Base-by-base conservation (phyloP, 1,284 basidiomycete genomes). In the Ceratobasidium sp. region DNA sequence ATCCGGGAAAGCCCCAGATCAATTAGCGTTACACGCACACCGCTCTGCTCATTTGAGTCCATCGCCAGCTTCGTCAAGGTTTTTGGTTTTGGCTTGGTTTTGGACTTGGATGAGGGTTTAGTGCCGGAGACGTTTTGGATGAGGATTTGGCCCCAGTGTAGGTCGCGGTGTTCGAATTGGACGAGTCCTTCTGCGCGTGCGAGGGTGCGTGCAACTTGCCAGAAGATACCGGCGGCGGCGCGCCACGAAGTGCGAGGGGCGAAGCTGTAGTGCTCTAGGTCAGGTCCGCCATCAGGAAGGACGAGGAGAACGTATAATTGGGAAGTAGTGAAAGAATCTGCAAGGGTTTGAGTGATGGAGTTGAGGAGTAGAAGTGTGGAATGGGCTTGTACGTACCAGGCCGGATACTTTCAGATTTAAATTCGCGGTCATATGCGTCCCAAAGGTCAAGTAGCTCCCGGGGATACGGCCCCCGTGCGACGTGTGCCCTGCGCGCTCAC, bases 111-210 rank as follows among this genome's bases (percentile, higher is more conserved):
- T 24, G 41, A 71, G 24, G 41, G 57, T 65, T 33, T 45, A 17
- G 50, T 4, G 19, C 4, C 69, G 22, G 85, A 80, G 19, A 86
- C 56, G 73, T 87, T 86, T 78, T 89, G 90, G 59, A 99, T 89
- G 11, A 99, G 88, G 63, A 99, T 93, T 82, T 99, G 98, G 24
- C 97, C 97, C 90, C 95, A 96, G 80, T 99, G 97, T 47, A 99
- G 87, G 82, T 99, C 97, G 24, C 98, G 95, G 83, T 99, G 98
- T 95, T 99, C 97, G 78, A 99, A 99, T 22, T 88, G 86, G 15
- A 91, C 89, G 71, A 90, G 84, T 29, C 88, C 84, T 81, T 99
- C 97, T 0, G 95, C 97, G 48, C 88, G 85, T 0, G 90, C 90
- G 0, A 99, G 85, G 0, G 93, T 86, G 63, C 89, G 89, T 0